These are phyloP conservation scores for Fusarium sambucinum DNA, from an alignment of 2,329 filamentous ascomycete genomes.

Conservation along the genomic window DNA sequence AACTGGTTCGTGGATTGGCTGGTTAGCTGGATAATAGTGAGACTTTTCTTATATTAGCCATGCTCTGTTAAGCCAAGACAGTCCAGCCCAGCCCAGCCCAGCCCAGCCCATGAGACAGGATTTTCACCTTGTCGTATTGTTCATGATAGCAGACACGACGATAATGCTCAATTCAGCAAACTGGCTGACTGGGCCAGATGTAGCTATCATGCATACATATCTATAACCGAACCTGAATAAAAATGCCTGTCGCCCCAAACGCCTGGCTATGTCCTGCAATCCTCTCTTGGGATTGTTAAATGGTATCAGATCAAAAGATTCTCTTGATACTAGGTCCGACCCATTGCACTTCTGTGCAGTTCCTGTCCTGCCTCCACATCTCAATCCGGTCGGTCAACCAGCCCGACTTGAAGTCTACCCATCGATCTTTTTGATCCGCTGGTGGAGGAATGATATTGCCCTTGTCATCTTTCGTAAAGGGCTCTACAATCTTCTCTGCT, in stretches of 20 bases:
- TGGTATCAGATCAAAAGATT: slow-evolving; percentile 42
- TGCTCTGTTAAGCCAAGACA: background rate
- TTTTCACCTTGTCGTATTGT: no score
- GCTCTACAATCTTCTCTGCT: slow-evolving; percentile 44
- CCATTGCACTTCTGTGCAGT: slow-evolving; percentile 50
- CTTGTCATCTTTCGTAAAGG: slow-evolving; percentile 44
- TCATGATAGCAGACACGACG: background rate
- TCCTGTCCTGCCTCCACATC: slow-evolving; percentile 44
- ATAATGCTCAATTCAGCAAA: background rate
- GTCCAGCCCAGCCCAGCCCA: background rate
- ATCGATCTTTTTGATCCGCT: slow-evolving; percentile 35
- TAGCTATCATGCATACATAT: slow-evolving; percentile 27
- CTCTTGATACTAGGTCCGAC: slow-evolving; percentile 51
- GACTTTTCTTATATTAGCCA: background rate
- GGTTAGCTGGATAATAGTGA: background rate
- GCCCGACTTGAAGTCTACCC: slow-evolving; percentile 50
- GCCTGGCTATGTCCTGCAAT: slow-evolving; percentile 34
- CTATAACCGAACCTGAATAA: slow-evolving; percentile 21
- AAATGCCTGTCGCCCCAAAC: slow-evolving; percentile 38
- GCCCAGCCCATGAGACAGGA: no score
- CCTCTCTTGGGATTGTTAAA: background rate
- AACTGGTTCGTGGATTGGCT: slow-evolving; percentile 4
- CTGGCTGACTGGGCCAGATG: background rate
- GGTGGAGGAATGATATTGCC: slow-evolving; percentile 42
- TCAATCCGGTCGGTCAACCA: slow-evolving; percentile 48